These are phyloP conservation scores for Septoria linicola DNA, from an alignment of 2,329 filamentous ascomycete species.

Conservation along the genomic window DNA sequence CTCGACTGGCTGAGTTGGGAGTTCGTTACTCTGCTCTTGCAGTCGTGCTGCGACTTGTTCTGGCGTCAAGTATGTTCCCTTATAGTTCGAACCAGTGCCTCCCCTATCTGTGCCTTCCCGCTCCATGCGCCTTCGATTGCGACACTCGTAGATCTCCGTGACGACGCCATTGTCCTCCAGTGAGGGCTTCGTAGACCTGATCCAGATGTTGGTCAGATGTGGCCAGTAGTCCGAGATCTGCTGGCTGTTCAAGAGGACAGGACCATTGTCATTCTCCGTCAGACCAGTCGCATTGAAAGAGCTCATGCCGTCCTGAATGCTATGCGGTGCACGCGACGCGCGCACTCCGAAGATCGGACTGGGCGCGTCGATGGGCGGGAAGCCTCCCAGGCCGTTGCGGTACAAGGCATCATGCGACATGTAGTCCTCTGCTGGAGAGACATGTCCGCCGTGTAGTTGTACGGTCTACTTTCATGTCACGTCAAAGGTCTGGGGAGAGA, in stretches of 20 bases:
- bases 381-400: constrained; percentile 3
- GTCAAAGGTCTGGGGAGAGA: no score
- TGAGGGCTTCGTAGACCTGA: constrained; percentile 15
- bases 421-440: not conserved
- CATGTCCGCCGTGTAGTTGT: not conserved
- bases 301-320: not conserved
- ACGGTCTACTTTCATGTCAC: not conserved
- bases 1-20: not conserved
- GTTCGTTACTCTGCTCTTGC: not conserved
- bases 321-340: not conserved
- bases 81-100: constrained; percentile 3
- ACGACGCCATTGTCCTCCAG: constrained; percentile 21
- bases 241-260: constrained; percentile 27
- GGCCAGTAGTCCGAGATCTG: constrained; percentile 30
- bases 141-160: constrained; percentile 27
- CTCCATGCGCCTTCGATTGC: constrained; percentile 21
- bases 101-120: constrained; percentile 9
- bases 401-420: constrained; percentile 7
- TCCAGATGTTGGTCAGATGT: constrained; percentile 30
- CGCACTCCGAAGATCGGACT: not conserved
- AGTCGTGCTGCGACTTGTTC: not conserved
- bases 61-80: not conserved
- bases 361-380: not conserved
- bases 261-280: not conserved
- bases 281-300: constrained; percentile 1